A percentile compares a stretch with the other conserved stretches of the same genome.
Evolutionary conservation across 2,329 filamentous ascomycete species (phyloP).

Genomic region (Colletotrichum zoysiae): DNA sequence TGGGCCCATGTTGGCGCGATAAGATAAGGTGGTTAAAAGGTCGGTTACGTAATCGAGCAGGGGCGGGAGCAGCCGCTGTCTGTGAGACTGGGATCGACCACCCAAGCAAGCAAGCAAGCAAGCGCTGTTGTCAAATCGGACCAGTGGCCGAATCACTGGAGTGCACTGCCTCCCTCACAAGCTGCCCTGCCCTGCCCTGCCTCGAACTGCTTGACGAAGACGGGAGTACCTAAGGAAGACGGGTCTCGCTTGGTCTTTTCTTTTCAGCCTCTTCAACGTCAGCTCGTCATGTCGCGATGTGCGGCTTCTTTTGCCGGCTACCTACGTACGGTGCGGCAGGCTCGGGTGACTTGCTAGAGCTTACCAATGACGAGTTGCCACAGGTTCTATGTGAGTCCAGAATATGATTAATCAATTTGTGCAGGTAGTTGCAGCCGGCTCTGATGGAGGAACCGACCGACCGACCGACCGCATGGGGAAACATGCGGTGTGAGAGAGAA

Average conservation of each 20-base stretch:
- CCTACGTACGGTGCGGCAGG: not conserved
- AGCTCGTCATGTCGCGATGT: conserved; percentile 2
- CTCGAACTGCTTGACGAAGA: conserved; percentile 18
- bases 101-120: too few relatives aligned
- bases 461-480: not conserved
- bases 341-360: conserved; percentile 9
- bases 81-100: conserved; percentile 21
- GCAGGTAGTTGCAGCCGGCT: conserved; percentile 6
- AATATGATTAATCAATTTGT: conserved; percentile 26
- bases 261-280: conserved; percentile 32
- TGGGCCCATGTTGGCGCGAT: conserved; percentile 16
- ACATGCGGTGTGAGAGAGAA: too few relatives aligned
- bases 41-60: conserved; percentile 29
- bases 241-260: not conserved
- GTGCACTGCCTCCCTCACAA: conserved; percentile 32
- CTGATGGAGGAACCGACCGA: conserved; percentile 13
- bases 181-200: conserved; percentile 6
- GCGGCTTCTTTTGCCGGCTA: not conserved
- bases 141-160: conserved; percentile 3
- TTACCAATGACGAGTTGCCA: conserved; percentile 34
- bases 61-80: conserved; percentile 30
- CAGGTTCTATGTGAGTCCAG: conserved; percentile 17
- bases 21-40: conserved; percentile 19
- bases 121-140: conserved; percentile 2
- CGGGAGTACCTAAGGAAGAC: not conserved